A percentile compares a stretch with the other conserved stretches of the same genome.
Evolutionary conservation across 306 rosid genomes (phyloP).

Genomic region (Erythrophleum fordii): DNA sequence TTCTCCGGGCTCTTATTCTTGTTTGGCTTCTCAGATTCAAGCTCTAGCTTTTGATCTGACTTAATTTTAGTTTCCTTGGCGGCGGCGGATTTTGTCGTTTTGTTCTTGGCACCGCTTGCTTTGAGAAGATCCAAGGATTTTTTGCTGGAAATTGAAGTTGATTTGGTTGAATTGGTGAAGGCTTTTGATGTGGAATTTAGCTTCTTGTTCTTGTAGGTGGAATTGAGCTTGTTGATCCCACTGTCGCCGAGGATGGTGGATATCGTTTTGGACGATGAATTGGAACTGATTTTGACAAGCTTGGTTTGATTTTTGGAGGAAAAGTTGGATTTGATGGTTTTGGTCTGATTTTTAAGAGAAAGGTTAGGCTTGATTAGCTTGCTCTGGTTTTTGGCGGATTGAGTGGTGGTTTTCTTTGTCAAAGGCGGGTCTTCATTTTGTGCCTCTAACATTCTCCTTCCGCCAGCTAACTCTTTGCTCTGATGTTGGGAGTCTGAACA

Average conservation of each 20-base stretch:
- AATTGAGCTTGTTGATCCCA: constrained; percentile 59
- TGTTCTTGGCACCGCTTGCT: constrained; percentile 54
- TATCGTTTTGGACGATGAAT: constrained; percentile 35
- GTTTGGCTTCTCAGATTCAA: constrained; percentile 31
- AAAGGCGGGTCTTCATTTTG: constrained; percentile 41
- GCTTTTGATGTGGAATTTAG: constrained; percentile 65
- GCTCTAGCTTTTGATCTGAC: constrained; percentile 13
- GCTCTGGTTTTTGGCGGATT: constrained; percentile 58
- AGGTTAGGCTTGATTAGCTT: constrained; percentile 43
- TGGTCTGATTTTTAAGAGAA: constrained; percentile 51
- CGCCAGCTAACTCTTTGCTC: constrained; percentile 33
- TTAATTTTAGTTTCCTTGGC: constrained; percentile 42
- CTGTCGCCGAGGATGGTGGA: constrained; percentile 29
- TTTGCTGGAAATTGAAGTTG: constrained; percentile 42
- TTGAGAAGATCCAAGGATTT: constrained; percentile 60
- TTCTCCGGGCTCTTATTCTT: constrained; percentile 39
- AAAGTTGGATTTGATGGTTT: constrained; percentile 16
- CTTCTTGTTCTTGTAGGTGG: constrained; percentile 61
- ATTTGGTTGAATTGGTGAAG: constrained; percentile 47
- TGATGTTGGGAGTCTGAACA: constrained; percentile 45
- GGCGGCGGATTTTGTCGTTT: constrained; percentile 63
- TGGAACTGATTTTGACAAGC: constrained; percentile 32
- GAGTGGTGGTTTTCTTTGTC: constrained; percentile 50
- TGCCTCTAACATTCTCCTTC: constrained; percentile 53
- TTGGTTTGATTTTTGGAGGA: constrained; percentile 70